Conservation (phyloP, 2,329 filamentous ascomycete genomes). For the Cordyceps javanica region DNA sequence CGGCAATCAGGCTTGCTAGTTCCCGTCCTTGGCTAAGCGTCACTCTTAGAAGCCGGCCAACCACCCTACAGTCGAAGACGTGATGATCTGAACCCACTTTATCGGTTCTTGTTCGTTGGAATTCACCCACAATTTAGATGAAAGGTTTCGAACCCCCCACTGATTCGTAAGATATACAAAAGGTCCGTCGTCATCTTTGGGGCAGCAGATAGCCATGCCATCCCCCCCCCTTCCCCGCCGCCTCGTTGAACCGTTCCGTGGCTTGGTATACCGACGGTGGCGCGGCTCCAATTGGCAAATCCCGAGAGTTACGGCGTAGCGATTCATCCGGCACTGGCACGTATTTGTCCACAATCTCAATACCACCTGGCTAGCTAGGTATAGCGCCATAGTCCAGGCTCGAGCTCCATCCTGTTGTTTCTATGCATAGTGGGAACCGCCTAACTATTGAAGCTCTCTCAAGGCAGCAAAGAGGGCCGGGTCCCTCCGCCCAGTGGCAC, state of each 20-base stretch:
- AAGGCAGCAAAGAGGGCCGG: no score
- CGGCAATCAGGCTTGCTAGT: no score
- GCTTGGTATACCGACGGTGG: no score
- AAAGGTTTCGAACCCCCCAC: background rate
- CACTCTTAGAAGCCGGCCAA: background rate
- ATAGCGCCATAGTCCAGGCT: background rate
- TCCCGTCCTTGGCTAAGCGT: background rate
- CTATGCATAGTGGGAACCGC: no score
- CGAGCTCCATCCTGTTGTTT: background rate
- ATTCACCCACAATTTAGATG: background rate
- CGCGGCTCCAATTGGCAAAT: background rate
- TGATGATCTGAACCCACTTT: background rate
- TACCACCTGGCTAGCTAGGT: slow-evolving; percentile 3
- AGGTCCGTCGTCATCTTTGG: background rate
- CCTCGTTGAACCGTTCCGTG: background rate
- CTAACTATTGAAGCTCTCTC: no score
- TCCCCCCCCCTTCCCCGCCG: background rate
- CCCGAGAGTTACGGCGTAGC: background rate
- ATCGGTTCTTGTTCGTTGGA: background rate
- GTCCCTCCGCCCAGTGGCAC: no score
- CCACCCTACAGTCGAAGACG: no score
- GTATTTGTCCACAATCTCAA: background rate
- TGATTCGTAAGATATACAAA: slow-evolving; percentile 2
- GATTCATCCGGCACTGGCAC: background rate
- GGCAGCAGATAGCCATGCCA: background rate